Conservation (phyloP, 495 filamentous ascomycete genomes). For the Neurospora terricola region DNA sequence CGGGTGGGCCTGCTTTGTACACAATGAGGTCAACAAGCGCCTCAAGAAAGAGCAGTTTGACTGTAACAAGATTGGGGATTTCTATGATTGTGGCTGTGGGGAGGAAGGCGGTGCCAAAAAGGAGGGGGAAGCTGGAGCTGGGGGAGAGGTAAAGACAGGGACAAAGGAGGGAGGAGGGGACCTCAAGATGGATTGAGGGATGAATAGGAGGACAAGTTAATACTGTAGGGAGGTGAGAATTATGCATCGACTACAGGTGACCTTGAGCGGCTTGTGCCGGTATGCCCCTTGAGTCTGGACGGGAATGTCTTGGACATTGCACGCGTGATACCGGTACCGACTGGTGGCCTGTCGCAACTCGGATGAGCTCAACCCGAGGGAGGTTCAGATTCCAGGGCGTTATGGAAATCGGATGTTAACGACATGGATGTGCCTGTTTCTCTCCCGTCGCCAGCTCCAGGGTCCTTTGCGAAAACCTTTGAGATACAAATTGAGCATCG, state of each 20-base stretch:
- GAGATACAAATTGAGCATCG: neutral
- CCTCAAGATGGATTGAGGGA: constrained; percentile 33
- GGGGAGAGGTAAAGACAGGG: neutral
- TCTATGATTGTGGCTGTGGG: constrained; percentile 92
- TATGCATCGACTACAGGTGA: neutral
- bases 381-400: neutral
- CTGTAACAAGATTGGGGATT: constrained; percentile 79
- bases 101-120: constrained; percentile 50
- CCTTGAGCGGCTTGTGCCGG: neutral
- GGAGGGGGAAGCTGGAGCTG: neutral
- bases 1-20: constrained; percentile 88
- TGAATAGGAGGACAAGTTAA: constrained; percentile 4
- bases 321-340: neutral
- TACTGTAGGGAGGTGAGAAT: neutral
- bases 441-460: neutral
- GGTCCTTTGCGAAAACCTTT: neutral
- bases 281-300: neutral
- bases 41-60: constrained; percentile 76
- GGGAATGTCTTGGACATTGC: neutral
- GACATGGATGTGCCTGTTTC: neutral
- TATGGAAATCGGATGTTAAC: neutral
- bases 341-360: neutral
- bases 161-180: constrained; percentile 10
- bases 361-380: neutral
- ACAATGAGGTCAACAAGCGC: constrained; percentile 88